A percentile compares a stretch with the other conserved stretches of the same genome.
Evolutionary conservation across 257 asterid species (phyloP).

Genomic region (Solanum pinnatisectum): DNA sequence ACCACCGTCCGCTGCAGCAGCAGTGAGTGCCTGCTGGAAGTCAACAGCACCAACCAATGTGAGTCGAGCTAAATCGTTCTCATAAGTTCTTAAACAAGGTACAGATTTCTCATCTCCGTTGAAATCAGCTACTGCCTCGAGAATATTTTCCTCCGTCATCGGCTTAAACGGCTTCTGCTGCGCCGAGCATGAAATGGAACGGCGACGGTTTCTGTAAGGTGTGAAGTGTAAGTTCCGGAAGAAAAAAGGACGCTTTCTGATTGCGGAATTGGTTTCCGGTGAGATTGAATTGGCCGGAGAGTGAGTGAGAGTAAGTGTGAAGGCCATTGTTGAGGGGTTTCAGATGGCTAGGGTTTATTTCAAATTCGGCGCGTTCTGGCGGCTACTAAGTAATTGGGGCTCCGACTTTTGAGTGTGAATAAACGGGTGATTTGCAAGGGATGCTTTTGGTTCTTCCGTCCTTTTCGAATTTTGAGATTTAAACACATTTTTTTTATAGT

Average conservation of each 20-base stretch:
- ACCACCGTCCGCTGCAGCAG: constrained; percentile 95
- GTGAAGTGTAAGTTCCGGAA: constrained; percentile 16
- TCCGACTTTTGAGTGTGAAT: not conserved
- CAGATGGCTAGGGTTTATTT: not conserved
- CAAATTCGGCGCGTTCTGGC: not conserved
- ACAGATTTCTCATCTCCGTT: constrained; percentile 24
- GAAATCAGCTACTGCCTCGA: constrained; percentile 40
- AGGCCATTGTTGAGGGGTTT: constrained; percentile 31
- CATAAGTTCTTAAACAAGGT: constrained; percentile 57
- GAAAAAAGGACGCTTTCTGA: not conserved
- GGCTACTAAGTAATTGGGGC: not conserved
- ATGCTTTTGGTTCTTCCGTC: not conserved
- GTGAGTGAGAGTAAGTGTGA: constrained; percentile 12
- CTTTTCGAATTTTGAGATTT: fast-evolving
- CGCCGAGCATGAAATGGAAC: constrained; percentile 19
- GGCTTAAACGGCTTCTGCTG: constrained; percentile 18
- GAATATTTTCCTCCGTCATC: constrained; percentile 41
- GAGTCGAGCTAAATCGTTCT: constrained; percentile 62
- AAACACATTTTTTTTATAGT: fast-evolving
- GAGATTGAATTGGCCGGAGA: constrained; percentile 11
- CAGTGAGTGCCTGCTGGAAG: constrained; percentile 72
- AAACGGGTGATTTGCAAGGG: not conserved
- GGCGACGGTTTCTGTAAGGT: not conserved
- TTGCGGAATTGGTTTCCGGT: constrained; percentile 3
- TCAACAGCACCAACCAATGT: constrained; percentile 71